Base-by-base conservation (phyloP, 2,329 filamentous ascomycete species). In the Leptographium wingfieldii region DNA sequence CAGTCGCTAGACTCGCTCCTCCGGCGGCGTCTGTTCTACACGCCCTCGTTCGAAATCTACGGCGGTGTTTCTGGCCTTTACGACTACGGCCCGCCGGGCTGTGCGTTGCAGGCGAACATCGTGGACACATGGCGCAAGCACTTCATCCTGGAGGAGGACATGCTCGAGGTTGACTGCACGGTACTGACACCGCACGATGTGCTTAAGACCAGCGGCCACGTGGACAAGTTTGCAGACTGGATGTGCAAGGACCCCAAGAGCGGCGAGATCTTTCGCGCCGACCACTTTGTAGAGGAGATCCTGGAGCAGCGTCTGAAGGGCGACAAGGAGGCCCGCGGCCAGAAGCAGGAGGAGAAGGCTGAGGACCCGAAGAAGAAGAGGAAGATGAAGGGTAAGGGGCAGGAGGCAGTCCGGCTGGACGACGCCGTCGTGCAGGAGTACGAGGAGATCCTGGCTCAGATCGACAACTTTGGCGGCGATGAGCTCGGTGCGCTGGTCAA, bases 231-330 rank as follows among this genome's bases (percentile, higher is more conserved):
- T 70, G 88, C 90, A 74, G 92, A 97, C 73, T 97, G 89, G 90
- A 96, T 97, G 92, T 96, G 90, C 85, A 96, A 95, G 75, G 94
- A 99, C 73, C 90, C 92, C 64, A 95, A 95, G 81, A 96, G 87
- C 68, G 94, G 94, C 71, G 94, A 99, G 73, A 96, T 96, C 70
- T 85, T 99, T 72, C 85, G 94, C 67, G 91, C 94, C 61, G 94
- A 99, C 71, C 94, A 99, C 77, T 83, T 97, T 68, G 92, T 99
- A 66, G 92, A 97, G 79, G 90, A 95, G 68, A 85, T 96, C 46
- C 83, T 99, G 58, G 92, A 96, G 77, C 78, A 83, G 55, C 82
- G 94, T 48, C 76, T 99, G 63, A 92, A 92, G 74, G 91, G 90
- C 58, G 85, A 97, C 77, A 94, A 94, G 78, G 87, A 95, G 73